Conservation (phyloP, 257 asterid genomes). For the Marsdenia floribunda region DNA sequence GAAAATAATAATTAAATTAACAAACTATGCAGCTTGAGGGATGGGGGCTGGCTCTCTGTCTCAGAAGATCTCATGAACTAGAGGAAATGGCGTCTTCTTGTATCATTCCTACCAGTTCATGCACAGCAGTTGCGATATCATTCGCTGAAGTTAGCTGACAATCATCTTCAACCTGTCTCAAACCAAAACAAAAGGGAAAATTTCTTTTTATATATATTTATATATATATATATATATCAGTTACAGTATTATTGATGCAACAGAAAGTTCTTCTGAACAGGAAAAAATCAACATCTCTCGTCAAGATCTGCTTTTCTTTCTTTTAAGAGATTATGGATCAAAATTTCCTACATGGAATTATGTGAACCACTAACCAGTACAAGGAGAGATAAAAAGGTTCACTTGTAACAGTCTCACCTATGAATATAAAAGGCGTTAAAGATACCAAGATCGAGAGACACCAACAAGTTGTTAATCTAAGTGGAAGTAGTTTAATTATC, state of each 20-base stretch:
- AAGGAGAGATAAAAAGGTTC: no score
- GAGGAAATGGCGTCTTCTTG: constrained; percentile 32
- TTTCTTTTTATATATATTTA: not conserved
- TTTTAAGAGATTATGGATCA: no score
- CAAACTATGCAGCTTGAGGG: no score
- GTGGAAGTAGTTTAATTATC: no score
- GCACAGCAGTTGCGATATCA: constrained; percentile 69
- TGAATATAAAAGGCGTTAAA: no score
- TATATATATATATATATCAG: not conserved
- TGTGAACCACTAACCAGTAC: not conserved
- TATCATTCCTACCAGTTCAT: constrained; percentile 59
- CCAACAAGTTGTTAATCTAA: no score
- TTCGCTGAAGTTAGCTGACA: constrained; percentile 51
- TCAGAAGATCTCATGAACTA: constrained; percentile 5
- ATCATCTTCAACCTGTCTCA: constrained; percentile 57
- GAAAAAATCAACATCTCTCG: not conserved
- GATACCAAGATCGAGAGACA: no score
- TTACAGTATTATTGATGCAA: not conserved
- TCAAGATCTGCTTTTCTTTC: not conserved
- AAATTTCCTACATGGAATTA: no score
- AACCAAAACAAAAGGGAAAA: not conserved
- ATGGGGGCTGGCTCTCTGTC: not conserved
- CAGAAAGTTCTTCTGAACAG: no score
- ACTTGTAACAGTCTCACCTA: no score
- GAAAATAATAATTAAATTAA: not conserved